These are phyloP conservation scores for Aschersonia sp. DNA, from an alignment of 2,329 filamentous ascomycete species.

Conservation along the genomic window DNA sequence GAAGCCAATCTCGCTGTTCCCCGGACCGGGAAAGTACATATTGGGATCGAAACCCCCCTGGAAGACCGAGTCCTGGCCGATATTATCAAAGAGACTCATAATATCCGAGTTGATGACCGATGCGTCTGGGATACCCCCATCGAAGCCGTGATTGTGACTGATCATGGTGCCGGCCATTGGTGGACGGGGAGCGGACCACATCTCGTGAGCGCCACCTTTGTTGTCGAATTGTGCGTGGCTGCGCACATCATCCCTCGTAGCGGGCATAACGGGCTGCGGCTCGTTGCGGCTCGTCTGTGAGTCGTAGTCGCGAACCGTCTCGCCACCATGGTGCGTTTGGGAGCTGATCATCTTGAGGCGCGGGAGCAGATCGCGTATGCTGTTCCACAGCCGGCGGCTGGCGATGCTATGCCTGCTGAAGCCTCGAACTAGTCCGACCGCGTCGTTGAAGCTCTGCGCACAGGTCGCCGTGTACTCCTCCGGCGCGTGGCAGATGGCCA, in stretches of 20 bases:
- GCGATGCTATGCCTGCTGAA: constrained; percentile 17
- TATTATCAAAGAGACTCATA: constrained; percentile 19
- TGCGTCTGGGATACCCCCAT: constrained; percentile 14
- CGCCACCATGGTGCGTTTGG: background rate
- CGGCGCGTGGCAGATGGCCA: constrained; percentile 30
- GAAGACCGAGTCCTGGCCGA: constrained; percentile 15
- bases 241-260: background rate
- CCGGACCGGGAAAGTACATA: constrained; percentile 6
- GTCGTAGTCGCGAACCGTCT: background rate
- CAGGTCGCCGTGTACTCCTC: constrained; percentile 22
- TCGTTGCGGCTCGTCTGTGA: background rate
- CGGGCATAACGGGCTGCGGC: background rate
- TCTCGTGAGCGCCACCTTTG: background rate
- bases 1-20: constrained; percentile 10
- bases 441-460: constrained; percentile 16
- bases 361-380: constrained; percentile 18
- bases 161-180: background rate
- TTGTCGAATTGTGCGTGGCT: background rate
- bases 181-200: constrained; percentile 1
- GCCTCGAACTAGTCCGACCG: constrained; percentile 15
- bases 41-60: constrained; percentile 5
- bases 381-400: constrained; percentile 20
- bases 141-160: background rate
- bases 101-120: constrained; percentile 20
- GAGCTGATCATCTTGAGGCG: constrained; percentile 12